Base-by-base conservation (phyloP, 2,329 filamentous ascomycete genomes). In the Cercospora canescens region DNA sequence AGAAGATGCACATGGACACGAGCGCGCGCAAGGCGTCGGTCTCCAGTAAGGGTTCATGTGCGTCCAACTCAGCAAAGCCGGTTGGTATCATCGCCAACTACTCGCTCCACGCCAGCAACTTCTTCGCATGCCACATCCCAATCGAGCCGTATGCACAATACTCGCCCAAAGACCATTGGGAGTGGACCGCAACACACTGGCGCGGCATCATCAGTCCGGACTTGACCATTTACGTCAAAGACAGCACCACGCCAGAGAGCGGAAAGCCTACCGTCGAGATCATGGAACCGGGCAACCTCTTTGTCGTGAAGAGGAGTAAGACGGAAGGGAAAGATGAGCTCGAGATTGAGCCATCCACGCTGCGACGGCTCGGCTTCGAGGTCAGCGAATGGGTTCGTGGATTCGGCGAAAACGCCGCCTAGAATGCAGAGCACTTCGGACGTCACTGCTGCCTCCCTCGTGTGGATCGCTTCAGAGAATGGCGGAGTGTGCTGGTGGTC, bases 171-270 rank as follows among this genome's bases (percentile, higher is more conserved):
- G 93, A 96, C 73, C 94, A 98, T 80, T 98, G 94, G 93, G 91
- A 96, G 78, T 98, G 94, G 94, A 93, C 95, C 83, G 94, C 94
- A 37, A 94, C 91, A 50, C 86, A 97, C 24, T 98, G 94, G 94
- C 89, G 94, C 9, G 92, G 93, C 9, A 91, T 92, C 62, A 85
- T 94, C 1, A 92, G 91, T 0, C 88, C 94, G 0, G 94, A 98
- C 77, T 81, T 94, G 54, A 91, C 91, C 1, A 83, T 95, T 30
- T 92, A 91, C 74, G 85, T 91, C 18, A 84, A 82, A 48, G 77
- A 80, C 55, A 76, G 74, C 24, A 72, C 61, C 18, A 65, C 54
- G 1, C 67, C 63, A 14, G 67, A 67, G 16, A 67, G 61, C 32
- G 72, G 72, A 45, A 70, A 76, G 70, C 54, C 70, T 21, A 75